Conservation (phyloP, 208 protist genomes). For the Trypanosoma lewisi region DNA sequence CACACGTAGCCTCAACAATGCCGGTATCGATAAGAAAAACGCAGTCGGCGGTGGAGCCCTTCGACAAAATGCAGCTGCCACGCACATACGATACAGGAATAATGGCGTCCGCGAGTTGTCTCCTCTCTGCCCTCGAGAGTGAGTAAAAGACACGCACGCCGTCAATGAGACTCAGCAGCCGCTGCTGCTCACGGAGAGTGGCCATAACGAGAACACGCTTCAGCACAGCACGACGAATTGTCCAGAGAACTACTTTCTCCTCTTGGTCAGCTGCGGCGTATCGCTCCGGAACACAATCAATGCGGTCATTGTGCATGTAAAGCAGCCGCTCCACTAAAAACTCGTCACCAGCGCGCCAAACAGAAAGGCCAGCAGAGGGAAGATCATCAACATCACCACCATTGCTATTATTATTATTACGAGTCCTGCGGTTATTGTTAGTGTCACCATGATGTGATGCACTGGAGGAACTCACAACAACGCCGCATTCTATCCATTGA, state of each 20-base stretch:
- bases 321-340: conserved; percentile 2
- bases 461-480: not conserved
- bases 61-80: not conserved
- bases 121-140: not conserved
- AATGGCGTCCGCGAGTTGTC: conserved; percentile 2
- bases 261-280: not conserved
- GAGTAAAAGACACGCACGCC: not conserved
- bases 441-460: too few species aligned
- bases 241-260: conserved; percentile 4
- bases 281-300: not conserved
- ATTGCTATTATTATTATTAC: too few species aligned
- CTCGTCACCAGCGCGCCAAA: not conserved
- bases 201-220: conserved; percentile 9
- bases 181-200: not conserved
- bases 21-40: conserved; percentile 16
- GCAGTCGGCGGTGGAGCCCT: not conserved
- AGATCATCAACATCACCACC: too few species aligned
- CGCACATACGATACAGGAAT: not conserved
- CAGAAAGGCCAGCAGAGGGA: too few species aligned
- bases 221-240: conserved; percentile 3
- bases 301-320: conserved; percentile 13
- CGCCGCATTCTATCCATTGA: conserved; percentile 13
- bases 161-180: conserved; percentile 2
- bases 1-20: conserved; percentile 3
- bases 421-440: too few species aligned